A percentile compares a stretch with the other conserved stretches of the same genome.
These are phyloP conservation scores for Auxenochlorella pyrenoidosa DNA, from an alignment of 139 green algal species.

Conservation along the genomic window DNA sequence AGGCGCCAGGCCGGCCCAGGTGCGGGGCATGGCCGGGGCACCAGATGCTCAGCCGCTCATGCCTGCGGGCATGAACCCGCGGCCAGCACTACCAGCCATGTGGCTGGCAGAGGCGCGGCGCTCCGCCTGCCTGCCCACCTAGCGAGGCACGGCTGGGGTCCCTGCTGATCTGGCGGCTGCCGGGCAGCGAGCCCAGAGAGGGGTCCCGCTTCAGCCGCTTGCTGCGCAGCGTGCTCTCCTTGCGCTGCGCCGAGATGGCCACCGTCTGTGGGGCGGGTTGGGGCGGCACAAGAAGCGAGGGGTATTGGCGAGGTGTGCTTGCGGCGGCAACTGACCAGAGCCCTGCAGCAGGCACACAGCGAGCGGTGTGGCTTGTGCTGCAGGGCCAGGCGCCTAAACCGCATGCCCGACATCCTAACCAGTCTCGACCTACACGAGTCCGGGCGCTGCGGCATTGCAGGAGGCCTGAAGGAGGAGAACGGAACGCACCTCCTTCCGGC, in stretches of 20 bases:
- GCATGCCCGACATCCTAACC: not conserved
- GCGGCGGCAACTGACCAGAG: not conserved
- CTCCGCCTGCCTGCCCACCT: not conserved
- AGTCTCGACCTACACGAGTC: no score
- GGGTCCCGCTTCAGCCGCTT: conserved; percentile 47
- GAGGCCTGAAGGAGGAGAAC: no score
- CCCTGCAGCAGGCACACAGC: not conserved
- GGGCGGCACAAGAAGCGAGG: not conserved
- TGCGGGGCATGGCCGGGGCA: no score
- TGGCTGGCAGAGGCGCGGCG: no score
- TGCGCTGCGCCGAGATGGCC: conserved; percentile 20
- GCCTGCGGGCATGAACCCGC: no score
- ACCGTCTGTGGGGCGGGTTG: conserved; percentile 24
- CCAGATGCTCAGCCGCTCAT: no score
- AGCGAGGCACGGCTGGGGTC: conserved; percentile 10
- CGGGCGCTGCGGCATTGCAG: no score
- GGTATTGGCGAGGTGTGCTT: not conserved
- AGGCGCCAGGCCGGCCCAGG: not conserved
- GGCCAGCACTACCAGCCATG: no score
- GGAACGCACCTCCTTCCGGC: conserved; percentile 18
- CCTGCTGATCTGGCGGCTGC: not conserved
- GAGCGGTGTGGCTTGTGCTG: not conserved
- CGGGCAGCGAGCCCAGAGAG: conserved; percentile 17
- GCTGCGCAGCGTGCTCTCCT: conserved; percentile 21
- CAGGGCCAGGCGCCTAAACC: not conserved